Evolutionary conservation across 768 basidiomycete species (phyloP).

Genomic region (Galerina sulciceps): DNA sequence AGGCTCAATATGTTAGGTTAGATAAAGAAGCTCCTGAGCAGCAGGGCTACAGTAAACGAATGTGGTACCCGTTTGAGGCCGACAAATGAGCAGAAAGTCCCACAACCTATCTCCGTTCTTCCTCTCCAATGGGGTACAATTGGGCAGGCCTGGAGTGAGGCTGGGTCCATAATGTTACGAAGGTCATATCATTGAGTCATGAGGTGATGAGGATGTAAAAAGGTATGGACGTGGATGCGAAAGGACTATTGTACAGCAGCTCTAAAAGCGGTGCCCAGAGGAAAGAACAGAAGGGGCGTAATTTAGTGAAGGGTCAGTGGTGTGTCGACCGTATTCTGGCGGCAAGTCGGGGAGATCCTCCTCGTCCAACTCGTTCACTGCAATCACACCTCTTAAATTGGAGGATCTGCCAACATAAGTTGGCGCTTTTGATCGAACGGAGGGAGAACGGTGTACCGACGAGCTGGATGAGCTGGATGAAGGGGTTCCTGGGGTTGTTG

Average conservation of each 20-base stretch:
- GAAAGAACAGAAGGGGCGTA: slow-evolving; percentile 26
- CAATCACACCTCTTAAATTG: slow-evolving; percentile 12
- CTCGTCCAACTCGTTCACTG: slow-evolving; percentile 8
- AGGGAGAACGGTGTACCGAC: slow-evolving; percentile 9
- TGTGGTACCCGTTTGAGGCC: too few species aligned
- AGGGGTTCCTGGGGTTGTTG: neutral
- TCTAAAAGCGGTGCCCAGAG: slow-evolving; percentile 23
- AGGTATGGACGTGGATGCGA: neutral
- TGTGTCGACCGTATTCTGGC: slow-evolving; percentile 25
- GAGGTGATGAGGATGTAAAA: too few species aligned
- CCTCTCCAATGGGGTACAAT: too few species aligned
- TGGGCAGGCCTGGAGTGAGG: too few species aligned
- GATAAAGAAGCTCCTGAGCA: too few species aligned
- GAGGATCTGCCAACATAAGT: slow-evolving; percentile 22
- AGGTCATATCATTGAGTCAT: too few species aligned
- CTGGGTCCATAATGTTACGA: too few species aligned
- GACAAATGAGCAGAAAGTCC: too few species aligned
- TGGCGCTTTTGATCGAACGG: slow-evolving; percentile 20
- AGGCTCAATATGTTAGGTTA: too few species aligned
- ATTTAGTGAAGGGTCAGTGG: slow-evolving; percentile 20
- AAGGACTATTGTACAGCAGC: neutral
- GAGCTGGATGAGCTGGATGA: slow-evolving; percentile 17
- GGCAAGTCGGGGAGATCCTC: slow-evolving; percentile 16
- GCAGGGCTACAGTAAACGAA: too few species aligned
- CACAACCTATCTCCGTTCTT: too few species aligned